These are phyloP conservation scores for Fusarium chuoi DNA, from an alignment of 2,329 filamentous ascomycete genomes.

Conservation along the genomic window DNA sequence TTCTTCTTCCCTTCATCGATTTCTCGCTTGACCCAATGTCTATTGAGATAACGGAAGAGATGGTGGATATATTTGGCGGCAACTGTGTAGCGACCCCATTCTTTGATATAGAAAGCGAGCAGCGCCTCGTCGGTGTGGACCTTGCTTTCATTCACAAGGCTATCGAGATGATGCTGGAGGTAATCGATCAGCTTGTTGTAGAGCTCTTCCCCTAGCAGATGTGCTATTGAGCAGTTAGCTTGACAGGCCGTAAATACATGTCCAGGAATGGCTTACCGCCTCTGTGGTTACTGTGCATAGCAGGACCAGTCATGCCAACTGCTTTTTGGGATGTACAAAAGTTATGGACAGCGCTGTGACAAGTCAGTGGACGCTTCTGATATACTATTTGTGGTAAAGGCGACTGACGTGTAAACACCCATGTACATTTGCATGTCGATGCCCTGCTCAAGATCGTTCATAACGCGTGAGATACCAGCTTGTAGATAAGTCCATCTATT, in stretches of 20 bases:
- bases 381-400: not conserved
- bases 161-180: constrained; percentile 79
- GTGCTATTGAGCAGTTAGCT: constrained; percentile 65
- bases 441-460: constrained; percentile 90
- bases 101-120: constrained; percentile 91
- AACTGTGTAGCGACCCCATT: constrained; percentile 96
- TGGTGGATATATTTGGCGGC: constrained; percentile 98
- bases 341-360: constrained; percentile 86
- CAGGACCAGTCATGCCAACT: constrained; percentile 65
- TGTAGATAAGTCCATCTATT: constrained; percentile 89
- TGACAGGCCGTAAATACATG: not conserved
- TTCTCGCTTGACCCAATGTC: constrained; percentile 98
- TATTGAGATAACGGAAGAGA: constrained; percentile 93
- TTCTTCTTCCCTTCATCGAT: constrained; percentile 99
- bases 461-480: constrained; percentile 88
- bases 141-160: constrained; percentile 77
- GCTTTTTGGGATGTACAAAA: constrained; percentile 99
- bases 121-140: constrained; percentile 90
- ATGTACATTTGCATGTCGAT: constrained; percentile 98
- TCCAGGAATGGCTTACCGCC: constrained; percentile 66
- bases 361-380: constrained; percentile 49
- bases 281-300: constrained; percentile 54
- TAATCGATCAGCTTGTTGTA: constrained; percentile 93
- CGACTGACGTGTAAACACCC: constrained; percentile 86
- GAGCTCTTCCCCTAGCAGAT: constrained; percentile 93